Conservation (phyloP, 1,284 basidiomycete genomes). For the Microbotryum violaceum region DNA sequence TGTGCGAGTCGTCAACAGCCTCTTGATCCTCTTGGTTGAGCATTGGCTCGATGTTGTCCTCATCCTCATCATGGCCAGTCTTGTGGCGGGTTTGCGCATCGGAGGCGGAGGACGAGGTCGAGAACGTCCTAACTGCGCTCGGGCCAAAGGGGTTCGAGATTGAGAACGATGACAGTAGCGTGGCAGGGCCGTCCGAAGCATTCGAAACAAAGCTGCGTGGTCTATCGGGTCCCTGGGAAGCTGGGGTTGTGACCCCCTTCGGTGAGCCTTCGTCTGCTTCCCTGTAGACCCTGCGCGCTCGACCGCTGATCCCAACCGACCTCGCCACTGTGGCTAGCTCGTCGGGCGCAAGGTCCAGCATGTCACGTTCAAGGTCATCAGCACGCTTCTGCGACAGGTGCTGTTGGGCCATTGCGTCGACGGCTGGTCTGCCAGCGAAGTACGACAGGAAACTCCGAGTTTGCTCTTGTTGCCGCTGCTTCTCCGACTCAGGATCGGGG, state of each 20-base stretch:
- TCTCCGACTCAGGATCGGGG: too few species aligned
- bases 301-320: not conserved
- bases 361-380: too few species aligned
- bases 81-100: not conserved
- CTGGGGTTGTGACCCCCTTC: not conserved
- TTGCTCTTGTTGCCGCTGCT: too few species aligned
- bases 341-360: too few species aligned
- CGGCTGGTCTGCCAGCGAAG: too few species aligned
- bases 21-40: constrained; percentile 18
- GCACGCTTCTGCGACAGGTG: too few species aligned
- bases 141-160: constrained; percentile 1
- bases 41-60: constrained; percentile 12
- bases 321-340: not conserved
- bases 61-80: too few species aligned
- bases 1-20: constrained; percentile 22
- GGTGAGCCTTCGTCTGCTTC: not conserved
- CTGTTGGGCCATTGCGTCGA: too few species aligned
- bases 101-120: constrained; percentile 2
- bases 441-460: too few species aligned
- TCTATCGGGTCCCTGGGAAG: not conserved
- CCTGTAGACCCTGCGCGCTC: not conserved
- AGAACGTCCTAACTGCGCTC: too few species aligned
- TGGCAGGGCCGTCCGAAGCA: not conserved
- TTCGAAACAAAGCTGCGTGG: not conserved
- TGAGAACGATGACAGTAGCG: constrained; percentile 1